Evolutionary conservation across 805 yeast species (phyloP), one percentile per base, ranked within the genome.

Genomic region (Diddensiella transvaalensis): DNA sequence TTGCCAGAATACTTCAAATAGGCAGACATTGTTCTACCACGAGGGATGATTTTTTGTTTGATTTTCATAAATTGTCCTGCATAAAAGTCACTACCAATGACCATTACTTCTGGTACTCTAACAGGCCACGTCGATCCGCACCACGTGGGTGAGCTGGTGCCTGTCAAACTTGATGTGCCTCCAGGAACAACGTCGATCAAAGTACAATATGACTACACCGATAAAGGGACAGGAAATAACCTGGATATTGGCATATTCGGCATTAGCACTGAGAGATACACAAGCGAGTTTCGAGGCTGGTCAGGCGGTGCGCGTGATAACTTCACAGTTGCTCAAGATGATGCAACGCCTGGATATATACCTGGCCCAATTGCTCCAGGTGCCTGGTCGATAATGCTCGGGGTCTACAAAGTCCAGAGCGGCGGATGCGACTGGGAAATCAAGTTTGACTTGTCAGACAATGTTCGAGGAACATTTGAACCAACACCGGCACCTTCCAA

Each of bases 281-380:
- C 47, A 11, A 11, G 22, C 13, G 40, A 44, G 17, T 47, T 47
- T 35, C 45, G 50, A 21, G 50, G 50, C 8, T 47, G 45, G 46
- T 47, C 50, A 2, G 50, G 50, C n/a, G 50, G 50, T 3, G 44
- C 50, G 13, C 26, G 46, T 3, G 37, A 21, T 32, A 23, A 19
- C 17, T 47, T 42, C 42, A 10, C 22, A n/a, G 40, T 47, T 13
- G 39, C 46, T 6, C 3, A 22, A 8, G 39, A 42, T 11, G 40
- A 22, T 4, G 46, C 50, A 4, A 47, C 50, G 3, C 50, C 50
- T 3, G 50, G 50, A 22, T 47, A 47, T 23, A 44, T 47, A 22
- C 36, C 50, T 4, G 50, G 50, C 6, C 33, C 30, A 2, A 47
- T 47, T 17, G 19, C 37, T 11, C 17, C 41, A 3, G 50, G 50